phyloP scores from a whole-genome alignment of 1,284 basidiomycete genomes.

The Microbotryomycetes sp. region DNA sequence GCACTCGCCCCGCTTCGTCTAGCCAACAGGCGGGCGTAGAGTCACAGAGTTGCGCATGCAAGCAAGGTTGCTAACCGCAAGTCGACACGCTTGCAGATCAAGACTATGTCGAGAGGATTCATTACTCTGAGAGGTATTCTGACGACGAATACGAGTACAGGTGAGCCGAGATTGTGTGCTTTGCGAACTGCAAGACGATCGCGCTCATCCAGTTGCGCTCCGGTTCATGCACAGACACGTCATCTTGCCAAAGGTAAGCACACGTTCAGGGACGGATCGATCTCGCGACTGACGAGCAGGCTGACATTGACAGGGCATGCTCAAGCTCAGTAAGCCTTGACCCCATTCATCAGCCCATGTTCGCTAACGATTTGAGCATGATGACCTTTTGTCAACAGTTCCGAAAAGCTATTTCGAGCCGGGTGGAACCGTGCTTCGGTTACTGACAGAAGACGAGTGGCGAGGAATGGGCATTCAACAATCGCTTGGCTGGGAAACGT shows the following conservation, averaged over 20 bases:
- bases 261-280: background rate
- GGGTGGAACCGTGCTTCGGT: conserved; percentile 20
- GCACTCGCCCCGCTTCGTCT: conserved; percentile 1
- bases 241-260: conserved; percentile 7
- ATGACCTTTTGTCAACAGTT: conserved; percentile 3
- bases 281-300: no score
- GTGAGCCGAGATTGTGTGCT: background rate
- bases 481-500: conserved; percentile 21
- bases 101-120: conserved; percentile 9
- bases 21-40: conserved; percentile 8
- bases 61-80: conserved; percentile 17
- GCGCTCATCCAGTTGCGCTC: background rate
- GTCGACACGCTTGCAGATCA: conserved; percentile 10
- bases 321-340: conserved; percentile 29
- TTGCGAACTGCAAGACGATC: background rate
- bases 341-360: no score
- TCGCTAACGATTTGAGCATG: background rate
- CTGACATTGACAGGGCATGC: conserved; percentile 18
- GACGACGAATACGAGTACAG: conserved; percentile 2
- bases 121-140: conserved; percentile 2
- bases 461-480: conserved; percentile 23
- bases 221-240: conserved; percentile 5
- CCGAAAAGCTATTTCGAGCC: conserved; percentile 26
- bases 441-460: conserved; percentile 29
- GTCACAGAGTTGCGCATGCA: background rate